Percentiles rank a stretch among this genome's conserved stretches.
Conservation (phyloP, 108 stramenopile species). For the Cylindrotheca closterium region DNA sequence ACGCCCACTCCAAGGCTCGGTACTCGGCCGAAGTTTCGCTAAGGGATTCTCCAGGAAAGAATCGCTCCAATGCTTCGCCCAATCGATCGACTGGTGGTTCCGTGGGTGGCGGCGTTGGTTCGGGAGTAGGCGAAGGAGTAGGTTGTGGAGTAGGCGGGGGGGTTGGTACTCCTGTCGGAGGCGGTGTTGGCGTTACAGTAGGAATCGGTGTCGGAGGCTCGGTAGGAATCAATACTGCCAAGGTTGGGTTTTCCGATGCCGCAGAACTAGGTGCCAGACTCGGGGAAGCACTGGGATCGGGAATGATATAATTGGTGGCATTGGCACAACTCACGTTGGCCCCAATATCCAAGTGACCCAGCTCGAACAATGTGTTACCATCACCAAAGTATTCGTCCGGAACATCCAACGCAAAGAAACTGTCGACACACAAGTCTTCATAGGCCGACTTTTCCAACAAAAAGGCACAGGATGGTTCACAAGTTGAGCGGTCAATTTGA, state of each 20-base stretch:
- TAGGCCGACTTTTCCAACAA: background rate
- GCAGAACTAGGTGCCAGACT: background rate
- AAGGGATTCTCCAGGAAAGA: background rate
- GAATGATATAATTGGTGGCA: background rate
- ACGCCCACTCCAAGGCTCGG: background rate
- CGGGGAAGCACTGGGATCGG: background rate
- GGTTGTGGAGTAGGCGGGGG: background rate
- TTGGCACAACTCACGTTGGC: background rate
- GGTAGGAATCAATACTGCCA: too few relatives aligned
- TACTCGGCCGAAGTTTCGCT: background rate
- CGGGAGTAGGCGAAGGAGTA: background rate
- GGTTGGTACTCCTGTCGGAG: background rate
- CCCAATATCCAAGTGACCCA: background rate
- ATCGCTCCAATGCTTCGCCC: background rate
- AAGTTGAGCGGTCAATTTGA: background rate
- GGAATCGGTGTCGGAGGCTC: background rate
- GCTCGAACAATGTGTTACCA: background rate
- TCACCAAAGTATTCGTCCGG: background rate
- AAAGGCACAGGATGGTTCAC: background rate
- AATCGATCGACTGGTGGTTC: background rate
- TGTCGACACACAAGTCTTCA: background rate
- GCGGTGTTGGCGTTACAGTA: background rate
- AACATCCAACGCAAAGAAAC: background rate
- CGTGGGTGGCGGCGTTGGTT: background rate
- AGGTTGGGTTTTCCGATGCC: background rate